These are phyloP conservation scores for Chlorella ohadii DNA, from an alignment of 139 green algal species.

Conservation along the genomic window DNA sequence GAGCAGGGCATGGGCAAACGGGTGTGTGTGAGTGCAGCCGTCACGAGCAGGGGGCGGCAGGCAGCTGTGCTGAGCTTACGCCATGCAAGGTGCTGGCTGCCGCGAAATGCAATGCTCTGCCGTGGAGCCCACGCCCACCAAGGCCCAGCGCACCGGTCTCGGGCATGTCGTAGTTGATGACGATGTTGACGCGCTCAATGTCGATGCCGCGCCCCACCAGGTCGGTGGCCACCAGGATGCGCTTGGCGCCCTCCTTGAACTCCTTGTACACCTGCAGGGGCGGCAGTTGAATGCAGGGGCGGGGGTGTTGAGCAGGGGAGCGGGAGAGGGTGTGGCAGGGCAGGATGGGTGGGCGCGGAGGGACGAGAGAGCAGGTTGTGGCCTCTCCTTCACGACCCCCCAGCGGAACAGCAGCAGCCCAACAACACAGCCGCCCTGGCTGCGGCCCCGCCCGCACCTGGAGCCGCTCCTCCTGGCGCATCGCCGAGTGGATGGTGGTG, in stretches of 20 bases:
- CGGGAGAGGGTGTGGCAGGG: not conserved
- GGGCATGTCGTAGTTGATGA: conserved; percentile 99
- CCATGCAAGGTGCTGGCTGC: no score
- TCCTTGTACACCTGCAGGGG: conserved; percentile 89
- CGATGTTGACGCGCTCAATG: conserved; percentile 99
- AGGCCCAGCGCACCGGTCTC: conserved; percentile 66
- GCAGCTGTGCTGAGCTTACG: not conserved
- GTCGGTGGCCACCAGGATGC: conserved; percentile 99
- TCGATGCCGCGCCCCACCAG: conserved; percentile 98
- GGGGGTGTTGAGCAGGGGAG: not conserved
- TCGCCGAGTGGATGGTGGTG: conserved; percentile 90
- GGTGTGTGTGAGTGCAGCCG: no score
- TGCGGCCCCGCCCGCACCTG: no score
- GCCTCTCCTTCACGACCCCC: no score
- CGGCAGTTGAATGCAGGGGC: not conserved
- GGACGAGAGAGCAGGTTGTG: no score
- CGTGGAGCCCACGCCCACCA: no score
- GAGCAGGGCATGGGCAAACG: no score
- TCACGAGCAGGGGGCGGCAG: not conserved
- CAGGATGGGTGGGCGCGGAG: no score
- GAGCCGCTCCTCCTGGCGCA: conserved; percentile 92
- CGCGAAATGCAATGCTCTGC: no score
- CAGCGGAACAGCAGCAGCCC: not conserved
- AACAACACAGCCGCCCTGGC: no score
- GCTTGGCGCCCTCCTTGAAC: conserved; percentile 96